Evolutionary conservation across 495 filamentous ascomycete species (phyloP), one percentile per base, ranked within the genome.

Genomic region (Neurospora sp.): DNA sequence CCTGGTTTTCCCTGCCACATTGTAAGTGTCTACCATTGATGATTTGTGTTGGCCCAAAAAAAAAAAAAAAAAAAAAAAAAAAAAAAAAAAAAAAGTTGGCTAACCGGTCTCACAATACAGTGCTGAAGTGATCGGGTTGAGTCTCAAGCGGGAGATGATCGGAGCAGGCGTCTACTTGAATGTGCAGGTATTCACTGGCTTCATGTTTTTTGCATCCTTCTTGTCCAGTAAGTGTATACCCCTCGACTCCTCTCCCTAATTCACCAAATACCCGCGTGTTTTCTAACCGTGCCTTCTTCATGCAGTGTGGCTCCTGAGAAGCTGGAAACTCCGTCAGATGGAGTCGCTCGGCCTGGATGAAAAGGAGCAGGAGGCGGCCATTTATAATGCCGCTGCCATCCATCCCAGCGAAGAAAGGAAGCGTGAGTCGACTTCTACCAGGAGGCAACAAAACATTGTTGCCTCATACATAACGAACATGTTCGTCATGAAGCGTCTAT

Each of bases 81-180:
- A 61, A 44, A 17, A 14, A 44, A 8, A 27, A 16, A 61, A 6
- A 16, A 5, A 8, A 4, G 12, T 16, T 12, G 9, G 17, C 40
- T 73, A 59, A 59, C 72, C 71, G 70, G 72, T 48, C 12, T 38
- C 14, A 35, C 12, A 40, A 7, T 12, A 27, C 42, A 80, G 78
- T 72, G 87, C 90, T 42, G 93, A 96, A 75, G 86, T 90, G 0
- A 94, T 94, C 77, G 92, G 84, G 2, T 83, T 96, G n/a, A 83
- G 89, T 71, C 86, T 96, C 71, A 82, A 87, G 53, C 53, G 53
- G 27, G 27, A 65, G 71, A 81, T 83, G 37, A 74, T 86, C 27
- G 82, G 83, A 0, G 65, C 79, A 8, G 70, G 77, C 70, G 82
- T 80, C 17, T 85, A 84, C 40, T 72, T 84, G 17, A 44, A 84